Conservation (phyloP, 208 protist species). For the Wallacemonas sp. region DNA sequence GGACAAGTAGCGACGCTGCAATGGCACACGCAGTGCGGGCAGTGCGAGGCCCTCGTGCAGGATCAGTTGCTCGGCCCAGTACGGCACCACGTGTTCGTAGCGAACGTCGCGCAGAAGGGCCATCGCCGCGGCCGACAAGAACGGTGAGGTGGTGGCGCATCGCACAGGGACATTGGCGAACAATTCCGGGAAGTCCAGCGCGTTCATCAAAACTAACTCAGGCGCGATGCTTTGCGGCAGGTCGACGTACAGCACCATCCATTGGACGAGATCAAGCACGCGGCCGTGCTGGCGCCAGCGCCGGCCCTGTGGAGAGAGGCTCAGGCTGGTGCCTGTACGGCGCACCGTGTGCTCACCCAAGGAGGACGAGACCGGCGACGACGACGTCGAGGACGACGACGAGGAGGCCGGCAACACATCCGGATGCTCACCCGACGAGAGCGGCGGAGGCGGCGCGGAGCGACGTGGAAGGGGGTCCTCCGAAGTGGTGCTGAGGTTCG, state of each 20-base stretch:
- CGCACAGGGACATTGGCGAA: conserved; percentile 5
- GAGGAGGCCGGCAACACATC: too few relatives aligned
- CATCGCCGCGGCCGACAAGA: not conserved
- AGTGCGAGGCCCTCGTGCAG: not conserved
- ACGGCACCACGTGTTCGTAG: conserved; percentile 5
- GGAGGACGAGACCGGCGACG: not conserved
- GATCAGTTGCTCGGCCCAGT: conserved; percentile 17
- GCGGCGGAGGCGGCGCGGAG: not conserved
- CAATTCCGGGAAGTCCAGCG: not conserved
- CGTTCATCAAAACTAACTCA: conserved; percentile 3
- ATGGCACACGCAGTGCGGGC: not conserved
- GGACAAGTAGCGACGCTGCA: conserved; percentile 12
- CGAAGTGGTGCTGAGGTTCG: not conserved
- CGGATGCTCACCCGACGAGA: too few relatives aligned
- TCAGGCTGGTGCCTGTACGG: not conserved
- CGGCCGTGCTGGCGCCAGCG: conserved; percentile 3
- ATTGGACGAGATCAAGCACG: not conserved
- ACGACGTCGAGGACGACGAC: not conserved
- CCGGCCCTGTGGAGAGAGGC: conserved; percentile 1
- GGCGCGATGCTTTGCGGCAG: not conserved
- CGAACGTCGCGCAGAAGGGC: not conserved
- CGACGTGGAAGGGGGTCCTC: not conserved
- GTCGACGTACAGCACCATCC: conserved; percentile 13
- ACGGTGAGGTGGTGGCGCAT: conserved; percentile 1
- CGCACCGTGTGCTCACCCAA: not conserved